These are phyloP conservation scores for Vishniacozyma victoriae DNA, from an alignment of 768 basidiomycete species.

Conservation along the genomic window DNA sequence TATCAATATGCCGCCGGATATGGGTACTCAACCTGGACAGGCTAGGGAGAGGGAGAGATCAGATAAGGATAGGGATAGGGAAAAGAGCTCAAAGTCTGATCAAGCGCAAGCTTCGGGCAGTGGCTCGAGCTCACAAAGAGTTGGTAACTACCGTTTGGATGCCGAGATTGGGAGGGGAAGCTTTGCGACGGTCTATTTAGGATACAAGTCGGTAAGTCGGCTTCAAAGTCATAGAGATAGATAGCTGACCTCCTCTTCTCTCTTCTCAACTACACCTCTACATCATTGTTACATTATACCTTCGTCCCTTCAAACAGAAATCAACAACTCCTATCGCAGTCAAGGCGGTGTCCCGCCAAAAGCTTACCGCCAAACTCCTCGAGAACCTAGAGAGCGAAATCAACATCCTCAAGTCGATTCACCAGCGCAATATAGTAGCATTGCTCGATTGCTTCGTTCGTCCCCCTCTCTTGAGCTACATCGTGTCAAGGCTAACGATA, in stretches of 20 bases:
- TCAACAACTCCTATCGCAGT: conserved; percentile 76
- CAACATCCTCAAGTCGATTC: conserved; percentile 86
- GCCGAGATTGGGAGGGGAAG: conserved; percentile 61
- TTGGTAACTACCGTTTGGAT: conserved; percentile 48
- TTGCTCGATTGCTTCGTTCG: conserved; percentile 86
- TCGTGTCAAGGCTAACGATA: background rate
- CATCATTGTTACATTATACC: background rate
- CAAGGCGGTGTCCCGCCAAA: conserved; percentile 85
- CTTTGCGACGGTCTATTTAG: conserved; percentile 93
- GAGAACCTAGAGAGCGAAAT: conserved; percentile 99
- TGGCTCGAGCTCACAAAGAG: no score
- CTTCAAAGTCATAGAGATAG: background rate
- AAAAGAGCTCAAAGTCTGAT: conserved; percentile 12
- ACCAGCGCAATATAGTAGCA: conserved; percentile 86
- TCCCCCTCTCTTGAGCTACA: conserved; percentile 2
- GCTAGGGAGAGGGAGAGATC: background rate
- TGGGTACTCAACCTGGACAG: no score
- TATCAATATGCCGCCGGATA: background rate
- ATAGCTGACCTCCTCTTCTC: background rate
- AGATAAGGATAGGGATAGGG: conserved; percentile 2
- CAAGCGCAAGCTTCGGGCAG: no score
- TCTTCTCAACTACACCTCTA: background rate
- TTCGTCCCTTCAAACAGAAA: conserved; percentile 52
- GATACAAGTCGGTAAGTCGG: conserved; percentile 74
- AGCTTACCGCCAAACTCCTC: conserved; percentile 81